These are phyloP conservation scores for Typha latifolia DNA, from an alignment of 176 grass and related monocot species.

Conservation along the genomic window DNA sequence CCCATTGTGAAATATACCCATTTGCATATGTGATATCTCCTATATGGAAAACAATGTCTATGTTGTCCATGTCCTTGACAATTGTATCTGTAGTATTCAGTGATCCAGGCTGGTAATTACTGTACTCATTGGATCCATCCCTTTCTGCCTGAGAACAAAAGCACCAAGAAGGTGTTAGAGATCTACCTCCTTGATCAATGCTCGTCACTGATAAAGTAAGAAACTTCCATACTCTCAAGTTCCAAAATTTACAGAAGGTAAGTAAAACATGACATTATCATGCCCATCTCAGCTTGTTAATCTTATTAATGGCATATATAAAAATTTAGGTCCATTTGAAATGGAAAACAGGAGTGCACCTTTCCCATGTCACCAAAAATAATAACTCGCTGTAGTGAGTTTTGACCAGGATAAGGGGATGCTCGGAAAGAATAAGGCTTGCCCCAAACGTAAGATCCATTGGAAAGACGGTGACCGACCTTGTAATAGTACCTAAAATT, in stretches of 20 bases:
- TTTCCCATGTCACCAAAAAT: slow-evolving; percentile 98
- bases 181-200: too few species aligned
- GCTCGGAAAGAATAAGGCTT: slow-evolving; percentile 61
- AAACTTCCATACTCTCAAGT: not conserved
- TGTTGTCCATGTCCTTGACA: slow-evolving; percentile 72
- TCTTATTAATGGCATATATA: not conserved
- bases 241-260: not conserved
- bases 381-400: slow-evolving; percentile 59
- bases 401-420: slow-evolving; percentile 73
- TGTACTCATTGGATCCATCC: slow-evolving; percentile 79
- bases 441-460: slow-evolving; percentile 52
- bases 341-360: slow-evolving; percentile 27
- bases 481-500: slow-evolving; percentile 65
- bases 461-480: slow-evolving; percentile 37
- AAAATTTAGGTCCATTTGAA: not conserved
- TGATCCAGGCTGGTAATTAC: slow-evolving; percentile 70
- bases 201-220: too few species aligned
- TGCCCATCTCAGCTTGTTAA: not conserved
- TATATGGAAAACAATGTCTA: slow-evolving; percentile 78
- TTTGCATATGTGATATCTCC: slow-evolving; percentile 83
- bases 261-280: not conserved
- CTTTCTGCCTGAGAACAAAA: slow-evolving; percentile 51
- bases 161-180: not conserved
- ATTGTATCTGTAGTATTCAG: slow-evolving; percentile 75
- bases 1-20: slow-evolving; percentile 91